Conservation (phyloP, 2,329 filamentous ascomycete genomes). For the Pseudopyricularia javanii region DNA sequence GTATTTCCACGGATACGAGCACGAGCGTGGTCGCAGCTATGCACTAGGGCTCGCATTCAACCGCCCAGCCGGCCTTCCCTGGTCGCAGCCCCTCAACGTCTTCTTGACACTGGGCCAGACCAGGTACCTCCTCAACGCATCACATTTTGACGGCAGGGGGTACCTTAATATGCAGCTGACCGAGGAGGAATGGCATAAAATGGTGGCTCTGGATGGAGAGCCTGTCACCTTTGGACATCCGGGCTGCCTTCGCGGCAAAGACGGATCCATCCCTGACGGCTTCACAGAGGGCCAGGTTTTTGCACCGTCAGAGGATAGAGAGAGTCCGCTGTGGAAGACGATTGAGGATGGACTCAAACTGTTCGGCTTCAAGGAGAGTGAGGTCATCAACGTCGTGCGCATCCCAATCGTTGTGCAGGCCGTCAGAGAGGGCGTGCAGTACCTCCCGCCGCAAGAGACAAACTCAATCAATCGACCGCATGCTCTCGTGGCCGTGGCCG, state of each 20-base stretch:
- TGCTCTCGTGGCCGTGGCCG: conserved; percentile 19
- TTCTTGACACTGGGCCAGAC: conserved; percentile 23
- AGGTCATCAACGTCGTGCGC: conserved; percentile 22
- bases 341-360: conserved; percentile 22
- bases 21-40: conserved; percentile 19
- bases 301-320: conserved; percentile 17
- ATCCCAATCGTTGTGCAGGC: conserved; percentile 23
- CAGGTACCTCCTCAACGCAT: conserved; percentile 21
- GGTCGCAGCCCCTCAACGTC: conserved; percentile 21
- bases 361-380: conserved; percentile 21
- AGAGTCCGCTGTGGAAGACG: conserved; percentile 17
- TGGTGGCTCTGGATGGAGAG: conserved; percentile 17
- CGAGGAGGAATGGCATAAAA: conserved; percentile 21
- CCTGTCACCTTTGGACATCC: conserved; percentile 20
- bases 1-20: conserved; percentile 20
- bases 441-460: conserved; percentile 14
- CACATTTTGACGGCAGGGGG: conserved; percentile 18
- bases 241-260: conserved; percentile 14
- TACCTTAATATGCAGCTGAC: conserved; percentile 24
- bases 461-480: conserved; percentile 14
- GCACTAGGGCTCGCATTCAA: conserved; percentile 21
- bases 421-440: conserved; percentile 17
- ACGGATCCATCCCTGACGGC: conserved; percentile 17
- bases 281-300: conserved; percentile 18
- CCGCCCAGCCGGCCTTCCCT: conserved; percentile 18